Evolutionary conservation across 768 basidiomycete species (phyloP), one percentile per base, ranked within the genome.

Genomic region (Epithele typhae): DNA sequence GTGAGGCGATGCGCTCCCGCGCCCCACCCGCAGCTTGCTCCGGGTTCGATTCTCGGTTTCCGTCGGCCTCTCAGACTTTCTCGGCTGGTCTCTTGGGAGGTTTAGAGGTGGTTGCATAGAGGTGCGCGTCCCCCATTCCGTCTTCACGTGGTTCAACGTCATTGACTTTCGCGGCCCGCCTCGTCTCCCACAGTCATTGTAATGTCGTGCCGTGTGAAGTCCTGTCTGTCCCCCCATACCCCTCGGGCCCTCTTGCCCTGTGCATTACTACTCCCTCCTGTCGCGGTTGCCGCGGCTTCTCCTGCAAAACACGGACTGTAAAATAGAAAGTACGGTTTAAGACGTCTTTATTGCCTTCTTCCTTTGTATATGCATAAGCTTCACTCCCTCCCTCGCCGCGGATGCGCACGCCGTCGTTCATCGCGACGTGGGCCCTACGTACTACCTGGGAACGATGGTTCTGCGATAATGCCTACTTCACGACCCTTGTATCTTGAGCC

Each of bases 1-100:
- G 54, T 77, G 60, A 70, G 35, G 40, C 19, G 27, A 30, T n/a
- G n/a, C n/a, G n/a, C n/a, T n/a, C n/a, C n/a, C n/a, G n/a, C 27
- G 27, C 30, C 30, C 25, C 27, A 27, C 18, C 14, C n/a, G 41
- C 15, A 25, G 32, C 38, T 18, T 41, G n/a, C n/a, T n/a, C n/a
- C n/a, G n/a, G n/a, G n/a, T n/a, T n/a, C n/a, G n/a, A n/a, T 25
- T 24, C 18, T 37, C 33, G 36, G 21, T 17, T 14, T 25, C 25
- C 23, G 21, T 35, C 37, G 23, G 21, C 14, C 23, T 38, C 32
- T n/a, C 34, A n/a, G 39, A 18, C 18, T 21, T 30, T 48, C 43
- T 38, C 19, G 36, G 19, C n/a, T n/a, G 45, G 50, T 48, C 25
- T 44, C 30, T 46, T 34, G 43, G 45, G 51, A 48, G 47, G 25